A percentile compares a stretch with the other conserved stretches of the same genome.
These are phyloP conservation scores for Blastocystis sp. DNA, from an alignment of 352 stramenopile genomes.

Conservation along the genomic window DNA sequence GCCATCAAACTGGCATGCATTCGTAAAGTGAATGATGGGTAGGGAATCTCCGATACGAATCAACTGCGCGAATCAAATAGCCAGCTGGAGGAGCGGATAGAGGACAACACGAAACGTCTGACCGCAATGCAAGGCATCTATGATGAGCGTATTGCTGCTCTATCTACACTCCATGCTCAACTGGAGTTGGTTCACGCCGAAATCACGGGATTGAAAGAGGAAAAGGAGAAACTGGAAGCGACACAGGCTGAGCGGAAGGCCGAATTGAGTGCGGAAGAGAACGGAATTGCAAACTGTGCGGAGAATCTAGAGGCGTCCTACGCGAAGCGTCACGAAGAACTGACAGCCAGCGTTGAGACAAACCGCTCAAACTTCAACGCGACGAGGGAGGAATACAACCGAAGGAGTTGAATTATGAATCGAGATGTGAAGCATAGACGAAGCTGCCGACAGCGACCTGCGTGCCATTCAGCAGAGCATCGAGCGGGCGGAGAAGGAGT, in stretches of 20 bases:
- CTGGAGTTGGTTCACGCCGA: background rate
- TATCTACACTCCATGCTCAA: background rate
- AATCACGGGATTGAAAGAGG: background rate
- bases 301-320: background rate
- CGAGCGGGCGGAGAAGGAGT: background rate
- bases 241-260: background rate
- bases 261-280: background rate
- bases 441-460: background rate
- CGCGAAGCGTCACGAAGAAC: background rate
- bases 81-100: background rate
- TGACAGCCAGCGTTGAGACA: background rate
- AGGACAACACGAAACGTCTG: background rate
- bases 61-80: background rate
- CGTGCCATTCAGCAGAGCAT: background rate
- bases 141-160: background rate
- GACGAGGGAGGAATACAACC: background rate
- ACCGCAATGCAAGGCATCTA: background rate
- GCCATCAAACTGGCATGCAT: background rate
- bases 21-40: background rate
- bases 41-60: slow-evolving; percentile 22
- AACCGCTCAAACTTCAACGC: background rate
- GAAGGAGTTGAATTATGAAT: background rate
- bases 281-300: background rate
- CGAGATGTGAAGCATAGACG: background rate
- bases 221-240: background rate